Conservation (phyloP, 1,284 basidiomycete genomes). For the Trametes sp. region DNA sequence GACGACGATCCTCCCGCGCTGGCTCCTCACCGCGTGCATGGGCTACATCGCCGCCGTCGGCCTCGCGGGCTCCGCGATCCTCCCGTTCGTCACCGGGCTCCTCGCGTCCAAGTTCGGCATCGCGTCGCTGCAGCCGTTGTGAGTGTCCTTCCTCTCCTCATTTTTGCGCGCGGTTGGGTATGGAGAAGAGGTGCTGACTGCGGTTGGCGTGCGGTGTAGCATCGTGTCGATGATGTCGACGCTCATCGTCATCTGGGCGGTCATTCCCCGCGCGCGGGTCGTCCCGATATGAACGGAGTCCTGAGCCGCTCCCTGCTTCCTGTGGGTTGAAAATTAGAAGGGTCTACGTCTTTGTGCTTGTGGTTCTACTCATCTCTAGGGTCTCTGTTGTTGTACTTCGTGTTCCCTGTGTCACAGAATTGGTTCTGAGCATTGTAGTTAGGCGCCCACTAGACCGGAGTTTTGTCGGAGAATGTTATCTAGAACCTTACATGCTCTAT, state of each 20-base stretch:
- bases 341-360: too few relatives aligned
- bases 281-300: slow-evolving; percentile 9
- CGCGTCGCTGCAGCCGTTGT: slow-evolving; percentile 65
- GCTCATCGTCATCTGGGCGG: slow-evolving; percentile 42
- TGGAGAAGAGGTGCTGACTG: background rate
- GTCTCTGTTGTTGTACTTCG: too few relatives aligned
- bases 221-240: slow-evolving; percentile 42
- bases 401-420: too few relatives aligned
- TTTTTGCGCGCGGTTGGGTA: background rate
- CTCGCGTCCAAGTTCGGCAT: slow-evolving; percentile 64
- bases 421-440: too few relatives aligned
- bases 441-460: too few relatives aligned
- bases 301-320: background rate
- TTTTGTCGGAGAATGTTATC: background rate
- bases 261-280: slow-evolving; percentile 37
- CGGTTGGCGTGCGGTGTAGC: background rate
- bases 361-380: too few relatives aligned
- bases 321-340: too few relatives aligned
- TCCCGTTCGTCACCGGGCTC: slow-evolving; percentile 71
- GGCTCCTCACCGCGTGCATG: slow-evolving; percentile 69
- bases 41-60: slow-evolving; percentile 75
- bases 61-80: slow-evolving; percentile 68
- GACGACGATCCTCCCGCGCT: slow-evolving; percentile 63
- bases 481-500: background rate
- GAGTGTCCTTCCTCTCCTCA: slow-evolving; percentile 40